A percentile compares a stretch with the other conserved stretches of the same genome.
Conservation (phyloP, 768 basidiomycete species). For the Pholiota microspora region DNA sequence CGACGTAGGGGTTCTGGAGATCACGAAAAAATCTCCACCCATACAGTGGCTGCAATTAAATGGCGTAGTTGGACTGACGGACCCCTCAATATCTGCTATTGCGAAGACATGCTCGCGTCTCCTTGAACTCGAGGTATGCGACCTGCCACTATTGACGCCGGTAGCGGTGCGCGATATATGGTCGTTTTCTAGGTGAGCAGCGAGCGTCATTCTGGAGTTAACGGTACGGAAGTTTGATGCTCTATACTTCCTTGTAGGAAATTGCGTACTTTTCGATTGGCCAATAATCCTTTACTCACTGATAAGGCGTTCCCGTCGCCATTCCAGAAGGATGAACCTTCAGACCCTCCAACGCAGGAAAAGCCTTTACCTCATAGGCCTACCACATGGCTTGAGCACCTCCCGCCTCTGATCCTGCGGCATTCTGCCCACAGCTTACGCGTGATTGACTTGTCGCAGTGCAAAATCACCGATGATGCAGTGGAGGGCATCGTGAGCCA, state of each 20-base stretch:
- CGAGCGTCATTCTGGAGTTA: too few relatives aligned
- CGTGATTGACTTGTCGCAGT: constrained; percentile 74
- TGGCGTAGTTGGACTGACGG: constrained; percentile 61
- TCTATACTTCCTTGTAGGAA: constrained; percentile 45
- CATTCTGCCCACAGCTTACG: constrained; percentile 73
- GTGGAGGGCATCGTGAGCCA: constrained; percentile 74
- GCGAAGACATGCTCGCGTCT: constrained; percentile 74
- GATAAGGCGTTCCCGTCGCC: constrained; percentile 77
- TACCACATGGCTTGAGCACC: constrained; percentile 55
- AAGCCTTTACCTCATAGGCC: constrained; percentile 58
- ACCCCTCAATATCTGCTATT: constrained; percentile 62
- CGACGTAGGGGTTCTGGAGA: constrained; percentile 71
- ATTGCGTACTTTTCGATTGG: constrained; percentile 72
- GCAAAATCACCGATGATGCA: constrained; percentile 73
- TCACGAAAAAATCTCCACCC: constrained; percentile 65
- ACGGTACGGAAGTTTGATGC: too few relatives aligned
- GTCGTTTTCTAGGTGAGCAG: constrained; percentile 60
- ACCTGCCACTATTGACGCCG: constrained; percentile 66
- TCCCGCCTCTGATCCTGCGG: constrained; percentile 63
- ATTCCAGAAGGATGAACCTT: constrained; percentile 22
- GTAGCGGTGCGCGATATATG: constrained; percentile 79
- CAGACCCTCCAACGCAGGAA: constrained; percentile 25
- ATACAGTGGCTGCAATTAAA: constrained; percentile 76
- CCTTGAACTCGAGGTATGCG: constrained; percentile 77
- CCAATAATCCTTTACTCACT: constrained; percentile 73